Percentiles rank a stretch among this genome's conserved stretches.
Conservation (phyloP, 768 basidiomycete species). For the Ramaria sp. region DNA sequence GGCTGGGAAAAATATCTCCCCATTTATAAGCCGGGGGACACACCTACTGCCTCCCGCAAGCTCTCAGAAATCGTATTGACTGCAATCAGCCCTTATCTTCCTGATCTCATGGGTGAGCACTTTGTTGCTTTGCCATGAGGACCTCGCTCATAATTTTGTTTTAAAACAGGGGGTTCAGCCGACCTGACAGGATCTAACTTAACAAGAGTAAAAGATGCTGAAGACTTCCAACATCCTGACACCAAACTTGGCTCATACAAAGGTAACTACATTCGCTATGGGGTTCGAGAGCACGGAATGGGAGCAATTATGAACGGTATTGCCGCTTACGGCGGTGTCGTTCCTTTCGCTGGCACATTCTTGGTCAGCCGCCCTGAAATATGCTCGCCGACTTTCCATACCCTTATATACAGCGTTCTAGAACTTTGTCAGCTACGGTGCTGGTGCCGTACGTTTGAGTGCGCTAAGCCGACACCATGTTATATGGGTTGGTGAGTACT, state of each 20-base stretch:
- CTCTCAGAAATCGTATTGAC: constrained; percentile 84
- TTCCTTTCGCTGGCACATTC: constrained; percentile 91
- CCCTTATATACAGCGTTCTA: constrained; percentile 20
- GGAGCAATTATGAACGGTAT: constrained; percentile 91
- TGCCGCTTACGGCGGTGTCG: constrained; percentile 79
- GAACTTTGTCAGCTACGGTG: constrained; percentile 92
- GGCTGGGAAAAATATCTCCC: constrained; percentile 84
- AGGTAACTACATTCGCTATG: constrained; percentile 90
- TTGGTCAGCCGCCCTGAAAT: constrained; percentile 37
- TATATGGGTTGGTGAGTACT: constrained; percentile 77
- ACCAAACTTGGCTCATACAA: constrained; percentile 76
- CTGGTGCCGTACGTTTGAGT: constrained; percentile 85
- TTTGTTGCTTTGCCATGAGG: not conserved
- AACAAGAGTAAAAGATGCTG: constrained; percentile 72
- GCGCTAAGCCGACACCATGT: constrained; percentile 84
- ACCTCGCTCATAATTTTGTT: not conserved
- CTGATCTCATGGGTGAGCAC: constrained; percentile 44
- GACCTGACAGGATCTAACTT: constrained; percentile 90
- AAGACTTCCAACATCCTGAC: constrained; percentile 87
- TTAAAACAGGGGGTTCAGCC: constrained; percentile 67
- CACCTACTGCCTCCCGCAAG: constrained; percentile 87
- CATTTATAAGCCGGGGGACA: constrained; percentile 70
- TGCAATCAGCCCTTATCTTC: constrained; percentile 59
- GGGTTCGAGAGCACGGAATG: constrained; percentile 97
- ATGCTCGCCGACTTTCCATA: not conserved